Evolutionary conservation across 1,284 basidiomycete species (phyloP), one percentile per base, ranked within the genome.

Genomic region (Ceratobasidium sp.): DNA sequence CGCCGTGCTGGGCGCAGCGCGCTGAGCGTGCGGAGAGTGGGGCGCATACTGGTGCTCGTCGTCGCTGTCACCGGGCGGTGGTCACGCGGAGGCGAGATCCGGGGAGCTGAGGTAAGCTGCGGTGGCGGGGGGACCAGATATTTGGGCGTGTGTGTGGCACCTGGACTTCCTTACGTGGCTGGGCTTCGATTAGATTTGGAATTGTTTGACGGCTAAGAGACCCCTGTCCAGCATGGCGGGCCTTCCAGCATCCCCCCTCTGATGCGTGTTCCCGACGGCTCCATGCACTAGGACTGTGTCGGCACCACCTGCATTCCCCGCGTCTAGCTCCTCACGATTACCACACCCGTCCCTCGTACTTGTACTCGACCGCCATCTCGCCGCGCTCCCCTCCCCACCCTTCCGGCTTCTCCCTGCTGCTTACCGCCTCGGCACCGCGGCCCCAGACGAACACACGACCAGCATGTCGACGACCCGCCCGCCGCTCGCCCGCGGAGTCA

Each of bases 401-500:
- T 45, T 28, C n/a, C 59, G n/a, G 39, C 59, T 61, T 61, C 39
- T 61, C n/a, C 58, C 58, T 39, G n/a, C n/a, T n/a, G n/a, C n/a
- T 39, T 6, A 6, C 36, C 45, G 36, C 39, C n/a, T 26, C 36
- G 59, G n/a, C 41, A 10, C 26, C n/a, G 9, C 45, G 9, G 21
- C 45, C 45, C 8, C 23, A 34, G 41, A 60, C 23, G 23, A 32
- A n/a, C n/a, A n/a, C n/a, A n/a, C n/a, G n/a, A 30, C 34, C 36
- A 45, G n/a, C 23, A 61, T 61, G 59, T 61, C 59, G 32, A 43
- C 73, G 26, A 45, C 50, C 14, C 71, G 71, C 23, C 73, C 73
- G 21, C 45, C 71, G 21, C 59, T 74, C 10, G 30, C 28, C 18
- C 61, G 73, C 46, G 62, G 62, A 21, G 3, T 60, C 14, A 59